Evolutionary conservation across 2,329 filamentous ascomycete genomes (phyloP).

Genomic region (Penicillium hordei): DNA sequence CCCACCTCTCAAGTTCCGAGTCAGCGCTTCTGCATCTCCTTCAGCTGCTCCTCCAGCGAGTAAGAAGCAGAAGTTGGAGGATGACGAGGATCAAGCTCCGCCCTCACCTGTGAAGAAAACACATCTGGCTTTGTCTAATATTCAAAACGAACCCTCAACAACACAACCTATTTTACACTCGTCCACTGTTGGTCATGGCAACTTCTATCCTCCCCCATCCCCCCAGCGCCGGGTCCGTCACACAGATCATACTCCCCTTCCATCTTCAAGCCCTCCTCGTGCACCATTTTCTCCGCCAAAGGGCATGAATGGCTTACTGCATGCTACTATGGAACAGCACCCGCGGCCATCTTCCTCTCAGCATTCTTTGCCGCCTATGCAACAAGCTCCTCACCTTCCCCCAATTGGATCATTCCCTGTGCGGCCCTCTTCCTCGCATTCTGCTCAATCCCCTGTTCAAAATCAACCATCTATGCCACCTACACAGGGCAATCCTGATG

Average conservation of each 20-base stretch:
- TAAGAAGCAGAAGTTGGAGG: slow-evolving; percentile 23
- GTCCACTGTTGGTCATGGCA: slow-evolving; percentile 10
- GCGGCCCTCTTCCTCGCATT: slow-evolving; percentile 46
- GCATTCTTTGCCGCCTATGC: slow-evolving; percentile 26
- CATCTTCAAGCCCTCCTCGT: slow-evolving; percentile 30
- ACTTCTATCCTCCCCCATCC: slow-evolving; percentile 26
- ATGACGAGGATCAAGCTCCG: slow-evolving; percentile 16
- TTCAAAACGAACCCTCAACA: slow-evolving; percentile 24
- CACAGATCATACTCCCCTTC: slow-evolving; percentile 16
- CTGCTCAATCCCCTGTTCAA: slow-evolving; percentile 39
- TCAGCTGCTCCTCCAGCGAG: slow-evolving; percentile 26
- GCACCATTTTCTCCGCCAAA: slow-evolving; percentile 37
- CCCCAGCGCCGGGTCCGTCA: slow-evolving; percentile 34
- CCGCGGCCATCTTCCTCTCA: slow-evolving; percentile 22
- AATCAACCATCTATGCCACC: slow-evolving; percentile 51
- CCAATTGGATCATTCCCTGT: slow-evolving; percentile 35
- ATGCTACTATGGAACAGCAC: slow-evolving; percentile 24
- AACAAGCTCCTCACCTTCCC: slow-evolving; percentile 34
- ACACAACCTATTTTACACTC: slow-evolving; percentile 20
- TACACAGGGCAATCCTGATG: slow-evolving; percentile 51
- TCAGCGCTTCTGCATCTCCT: slow-evolving; percentile 53
- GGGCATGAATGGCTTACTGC: slow-evolving; percentile 30
- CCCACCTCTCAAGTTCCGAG: slow-evolving; percentile 59
- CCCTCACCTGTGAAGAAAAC: slow-evolving; percentile 30
- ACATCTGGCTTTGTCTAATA: slow-evolving; percentile 14